These are phyloP conservation scores for Magnolia sinica DNA, from an alignment of 164 flowering plant species.

Conservation along the genomic window DNA sequence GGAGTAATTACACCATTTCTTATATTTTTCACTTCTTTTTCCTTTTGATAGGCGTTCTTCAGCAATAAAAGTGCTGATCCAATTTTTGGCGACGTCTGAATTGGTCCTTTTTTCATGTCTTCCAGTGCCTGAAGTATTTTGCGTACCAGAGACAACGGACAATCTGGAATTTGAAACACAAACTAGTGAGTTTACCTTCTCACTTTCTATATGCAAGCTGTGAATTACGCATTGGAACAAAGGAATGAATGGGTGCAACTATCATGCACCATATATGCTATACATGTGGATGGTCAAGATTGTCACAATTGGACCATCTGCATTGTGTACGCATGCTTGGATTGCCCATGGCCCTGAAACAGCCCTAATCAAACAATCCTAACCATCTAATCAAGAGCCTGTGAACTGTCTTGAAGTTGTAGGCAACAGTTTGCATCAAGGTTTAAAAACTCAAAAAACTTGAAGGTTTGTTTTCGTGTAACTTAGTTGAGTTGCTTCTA, in stretches of 20 bases:
- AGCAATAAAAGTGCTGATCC: background rate
- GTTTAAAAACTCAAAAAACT: background rate
- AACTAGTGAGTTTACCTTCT: constrained; percentile 44
- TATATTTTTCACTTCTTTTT: background rate
- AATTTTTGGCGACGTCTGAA: background rate
- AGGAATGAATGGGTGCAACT: background rate
- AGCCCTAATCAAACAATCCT: background rate
- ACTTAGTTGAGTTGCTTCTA: background rate
- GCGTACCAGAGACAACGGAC: constrained; percentile 52
- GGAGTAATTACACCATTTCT: constrained; percentile 56
- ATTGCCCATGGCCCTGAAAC: background rate
- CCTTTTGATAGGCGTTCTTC: background rate
- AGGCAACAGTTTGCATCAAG: background rate
- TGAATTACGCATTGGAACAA: background rate
- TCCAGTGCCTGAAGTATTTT: constrained; percentile 74
- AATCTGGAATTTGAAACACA: constrained; percentile 47
- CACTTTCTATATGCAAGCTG: background rate
- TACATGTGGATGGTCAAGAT: background rate
- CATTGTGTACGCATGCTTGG: background rate
- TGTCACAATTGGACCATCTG: background rate
- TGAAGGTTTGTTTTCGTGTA: too few species aligned
- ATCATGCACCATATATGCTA: background rate
- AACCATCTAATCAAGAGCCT: background rate
- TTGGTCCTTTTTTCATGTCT: background rate
- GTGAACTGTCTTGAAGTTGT: background rate